Evolutionary conservation across 805 yeast genomes (phyloP).

Genomic region (Metschnikowia picachoensis): DNA sequence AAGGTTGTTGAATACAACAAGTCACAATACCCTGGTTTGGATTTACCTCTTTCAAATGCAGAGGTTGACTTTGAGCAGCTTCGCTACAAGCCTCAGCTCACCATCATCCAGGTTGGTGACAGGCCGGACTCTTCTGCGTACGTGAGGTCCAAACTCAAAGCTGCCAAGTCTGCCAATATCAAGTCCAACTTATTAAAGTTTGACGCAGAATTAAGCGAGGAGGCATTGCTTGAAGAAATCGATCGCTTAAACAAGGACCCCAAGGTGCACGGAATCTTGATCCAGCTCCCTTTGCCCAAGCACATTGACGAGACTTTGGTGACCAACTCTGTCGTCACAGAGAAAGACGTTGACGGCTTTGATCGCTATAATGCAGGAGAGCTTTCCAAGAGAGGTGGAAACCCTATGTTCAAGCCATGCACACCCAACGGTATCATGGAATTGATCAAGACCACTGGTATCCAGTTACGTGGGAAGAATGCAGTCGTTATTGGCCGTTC

Average conservation of each 20-base stretch:
- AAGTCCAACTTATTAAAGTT: constrained; percentile 62
- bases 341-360: constrained; percentile 95
- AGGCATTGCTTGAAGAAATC: constrained; percentile 55
- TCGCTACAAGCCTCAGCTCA: constrained; percentile 66
- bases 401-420: constrained; percentile 83
- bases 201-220: constrained; percentile 58
- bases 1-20: constrained; percentile 37
- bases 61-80: constrained; percentile 26
- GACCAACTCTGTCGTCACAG: constrained; percentile 76
- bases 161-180: constrained; percentile 81
- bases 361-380: constrained; percentile 88
- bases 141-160: constrained; percentile 87
- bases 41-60: constrained; percentile 15
- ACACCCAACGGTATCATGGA: constrained; percentile 93
- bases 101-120: constrained; percentile 85
- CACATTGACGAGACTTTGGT: constrained; percentile 74
- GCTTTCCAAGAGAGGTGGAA: constrained; percentile 79
- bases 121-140: constrained; percentile 90
- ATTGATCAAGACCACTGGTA: constrained; percentile 65
- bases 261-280: constrained; percentile 77
- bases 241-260: constrained; percentile 67
- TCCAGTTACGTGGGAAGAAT: constrained; percentile 67
- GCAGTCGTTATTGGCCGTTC: constrained; percentile 94
- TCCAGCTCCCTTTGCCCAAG: constrained; percentile 86
- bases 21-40: constrained; percentile 22